Evolutionary conservation across 148 eudicot species (phyloP).

Genomic region (Vaccinium darrowii): DNA sequence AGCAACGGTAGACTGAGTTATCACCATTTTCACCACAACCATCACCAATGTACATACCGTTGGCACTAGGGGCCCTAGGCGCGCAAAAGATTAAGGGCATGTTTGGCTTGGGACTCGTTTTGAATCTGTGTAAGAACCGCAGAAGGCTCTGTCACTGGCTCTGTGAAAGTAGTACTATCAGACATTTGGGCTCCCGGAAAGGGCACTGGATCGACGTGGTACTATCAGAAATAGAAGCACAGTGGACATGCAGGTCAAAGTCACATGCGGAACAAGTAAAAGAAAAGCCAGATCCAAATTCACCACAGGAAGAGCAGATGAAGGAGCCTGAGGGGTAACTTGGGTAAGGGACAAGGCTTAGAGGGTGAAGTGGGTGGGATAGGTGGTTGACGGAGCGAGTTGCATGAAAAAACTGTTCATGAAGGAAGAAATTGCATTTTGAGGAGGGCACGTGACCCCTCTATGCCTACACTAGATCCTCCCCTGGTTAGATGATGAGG

Average conservation of each 20-base stretch:
- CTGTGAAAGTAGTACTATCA: neutral
- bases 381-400: conserved; percentile 24
- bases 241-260: conserved; percentile 31
- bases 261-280: conserved; percentile 27
- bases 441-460: neutral
- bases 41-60: conserved; percentile 29
- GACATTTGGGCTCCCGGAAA: neutral
- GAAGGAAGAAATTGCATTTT: conserved; percentile 30
- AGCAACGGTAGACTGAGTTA: conserved; percentile 35
- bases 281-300: conserved; percentile 28
- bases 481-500: no score
- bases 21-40: conserved; percentile 29
- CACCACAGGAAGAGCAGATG: conserved; percentile 21
- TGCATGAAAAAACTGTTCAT: conserved; percentile 28
- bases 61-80: conserved; percentile 20
- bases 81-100: conserved; percentile 31
- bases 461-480: no score
- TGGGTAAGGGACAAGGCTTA: conserved; percentile 27
- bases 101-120: conserved; percentile 39
- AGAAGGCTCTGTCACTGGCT: neutral
- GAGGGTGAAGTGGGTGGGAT: conserved; percentile 28
- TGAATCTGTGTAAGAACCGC: conserved; percentile 14
- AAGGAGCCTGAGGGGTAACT: conserved; percentile 25
- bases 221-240: conserved; percentile 11
- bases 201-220: neutral